Base-by-base conservation (phyloP, 2,329 filamentous ascomycete genomes). In the Pseudogymnoascus sp. region DNA sequence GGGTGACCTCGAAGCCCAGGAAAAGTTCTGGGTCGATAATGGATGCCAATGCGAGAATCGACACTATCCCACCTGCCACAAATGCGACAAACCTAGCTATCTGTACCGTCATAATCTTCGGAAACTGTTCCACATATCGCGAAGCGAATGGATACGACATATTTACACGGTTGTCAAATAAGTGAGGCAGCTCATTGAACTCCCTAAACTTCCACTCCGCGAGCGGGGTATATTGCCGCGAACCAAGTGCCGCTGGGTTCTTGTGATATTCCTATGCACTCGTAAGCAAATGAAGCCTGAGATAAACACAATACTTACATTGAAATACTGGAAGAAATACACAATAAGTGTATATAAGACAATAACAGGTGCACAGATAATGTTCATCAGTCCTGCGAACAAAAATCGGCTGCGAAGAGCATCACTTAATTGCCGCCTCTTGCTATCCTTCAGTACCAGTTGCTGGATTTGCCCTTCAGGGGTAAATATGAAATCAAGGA, bases 151-250 rank as follows among this genome's bases (percentile, higher is more conserved):
- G 92, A 71, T 94, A 92, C 0, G 94, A 96, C 89, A 97, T 95
- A 67, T 96, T 92, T 42, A 93, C 80, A 19, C 94, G 86, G 66
- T 93, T 90, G 64, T 92, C 84, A 70, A 97, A 99, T 2, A 97
- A 81, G 74, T 99, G 94, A 62, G 89, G 88, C 1, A 99, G 81
- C 74, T 99, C 94, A 70, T 99, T 99, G 81, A 97, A 99, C 73
- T 97, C 93, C 58, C 94, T 88, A 66, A 99, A 97, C 70, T 97
- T 97, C 94, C 94, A 99, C 73, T 96, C 90, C 0, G 94, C 94
- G 60, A 96, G 83, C 1, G 92, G 90, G 0, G 93, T 97, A 72
- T 97, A 99, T 67, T 92, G 88, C 41, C 94, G 86, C 14, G 91
- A 88, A n/a, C 90, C 89, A 38, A 96, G 84, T 66, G 92, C 87